A percentile compares a stretch with the other conserved stretches of the same genome.
phyloP scores from a whole-genome alignment of 208 protist species.

The Crithidia expoeki region DNA sequence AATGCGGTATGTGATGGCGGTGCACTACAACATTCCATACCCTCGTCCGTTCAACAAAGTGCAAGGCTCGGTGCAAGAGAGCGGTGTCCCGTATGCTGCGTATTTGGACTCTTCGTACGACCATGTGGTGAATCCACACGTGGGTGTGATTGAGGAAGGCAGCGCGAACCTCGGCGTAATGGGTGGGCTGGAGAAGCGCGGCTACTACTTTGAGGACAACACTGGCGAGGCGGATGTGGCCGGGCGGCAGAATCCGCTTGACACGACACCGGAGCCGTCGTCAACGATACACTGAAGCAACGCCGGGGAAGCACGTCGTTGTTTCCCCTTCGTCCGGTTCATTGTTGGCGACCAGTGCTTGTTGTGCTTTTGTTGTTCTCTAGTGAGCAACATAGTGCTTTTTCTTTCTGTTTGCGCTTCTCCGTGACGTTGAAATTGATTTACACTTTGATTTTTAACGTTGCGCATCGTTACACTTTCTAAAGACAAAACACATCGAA shows the following conservation, averaged over 20 bases:
- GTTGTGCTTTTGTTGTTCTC: background rate
- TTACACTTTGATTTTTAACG: too few species aligned
- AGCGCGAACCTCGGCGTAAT: conserved; percentile 73
- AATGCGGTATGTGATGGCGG: conserved; percentile 86
- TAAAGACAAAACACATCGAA: too few species aligned
- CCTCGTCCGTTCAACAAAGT: conserved; percentile 81
- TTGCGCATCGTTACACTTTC: too few species aligned
- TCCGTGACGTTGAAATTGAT: background rate
- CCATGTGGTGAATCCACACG: conserved; percentile 70
- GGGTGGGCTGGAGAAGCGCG: conserved; percentile 45
- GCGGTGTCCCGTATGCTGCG: conserved; percentile 75
- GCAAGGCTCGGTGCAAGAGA: conserved; percentile 80
- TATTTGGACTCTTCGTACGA: conserved; percentile 90
- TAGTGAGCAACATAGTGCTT: background rate
- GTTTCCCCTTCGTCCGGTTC: too few species aligned
- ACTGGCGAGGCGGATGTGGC: conserved; percentile 54
- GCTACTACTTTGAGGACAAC: conserved; percentile 61
- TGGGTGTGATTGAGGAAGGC: conserved; percentile 66
- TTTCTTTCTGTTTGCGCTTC: conserved; percentile 26
- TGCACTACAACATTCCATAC: conserved; percentile 90
- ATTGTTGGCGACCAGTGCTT: background rate
- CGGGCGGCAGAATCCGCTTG: conserved; percentile 35
- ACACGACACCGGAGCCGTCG: conserved; percentile 44
- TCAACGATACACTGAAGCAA: conserved; percentile 24
- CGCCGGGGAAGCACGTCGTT: too few species aligned